phyloP scores from a whole-genome alignment of 129 eudicot genomes.

The Solidago caesia region DNA sequence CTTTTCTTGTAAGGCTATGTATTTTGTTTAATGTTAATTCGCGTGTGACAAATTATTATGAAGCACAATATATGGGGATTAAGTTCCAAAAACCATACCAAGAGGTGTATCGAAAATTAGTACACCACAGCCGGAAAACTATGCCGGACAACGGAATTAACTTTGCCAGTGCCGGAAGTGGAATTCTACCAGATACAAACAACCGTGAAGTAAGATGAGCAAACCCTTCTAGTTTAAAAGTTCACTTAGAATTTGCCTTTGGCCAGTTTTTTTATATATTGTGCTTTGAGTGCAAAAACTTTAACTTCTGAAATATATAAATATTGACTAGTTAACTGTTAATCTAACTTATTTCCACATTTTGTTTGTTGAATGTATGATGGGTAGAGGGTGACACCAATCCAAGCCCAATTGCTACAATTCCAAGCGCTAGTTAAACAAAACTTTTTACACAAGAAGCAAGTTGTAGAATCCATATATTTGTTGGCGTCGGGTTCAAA shows the following conservation, averaged over 20 bases:
- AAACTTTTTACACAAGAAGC: slow-evolving; percentile 36
- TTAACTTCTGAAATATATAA: too few relatives aligned
- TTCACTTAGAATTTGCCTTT: background rate
- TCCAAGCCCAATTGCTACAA: slow-evolving; percentile 60
- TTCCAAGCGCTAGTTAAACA: slow-evolving; percentile 42
- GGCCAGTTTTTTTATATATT: background rate
- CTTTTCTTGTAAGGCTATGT: background rate
- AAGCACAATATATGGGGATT: slow-evolving; percentile 61
- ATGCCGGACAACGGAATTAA: slow-evolving; percentile 66
- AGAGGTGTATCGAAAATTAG: slow-evolving; percentile 41
- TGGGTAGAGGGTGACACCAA: slow-evolving; percentile 55
- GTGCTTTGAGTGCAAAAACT: too few relatives aligned
- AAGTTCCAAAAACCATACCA: slow-evolving; percentile 56
- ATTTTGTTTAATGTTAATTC: background rate
- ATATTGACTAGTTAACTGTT: too few relatives aligned
- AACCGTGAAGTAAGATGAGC: slow-evolving; percentile 26
- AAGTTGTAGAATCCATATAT: slow-evolving; percentile 37
- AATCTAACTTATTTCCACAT: background rate
- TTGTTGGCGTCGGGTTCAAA: slow-evolving; percentile 65
- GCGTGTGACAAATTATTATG: background rate
- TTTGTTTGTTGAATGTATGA: slow-evolving; percentile 8
- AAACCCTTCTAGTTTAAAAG: background rate
- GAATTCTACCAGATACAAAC: slow-evolving; percentile 56
- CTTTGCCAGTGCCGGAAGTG: slow-evolving; percentile 88
- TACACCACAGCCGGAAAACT: slow-evolving; percentile 29